A percentile compares a stretch with the other conserved stretches of the same genome.
These are phyloP conservation scores for Sideroxylon spinosum DNA, from an alignment of 179 eudicot species.

Conservation along the genomic window DNA sequence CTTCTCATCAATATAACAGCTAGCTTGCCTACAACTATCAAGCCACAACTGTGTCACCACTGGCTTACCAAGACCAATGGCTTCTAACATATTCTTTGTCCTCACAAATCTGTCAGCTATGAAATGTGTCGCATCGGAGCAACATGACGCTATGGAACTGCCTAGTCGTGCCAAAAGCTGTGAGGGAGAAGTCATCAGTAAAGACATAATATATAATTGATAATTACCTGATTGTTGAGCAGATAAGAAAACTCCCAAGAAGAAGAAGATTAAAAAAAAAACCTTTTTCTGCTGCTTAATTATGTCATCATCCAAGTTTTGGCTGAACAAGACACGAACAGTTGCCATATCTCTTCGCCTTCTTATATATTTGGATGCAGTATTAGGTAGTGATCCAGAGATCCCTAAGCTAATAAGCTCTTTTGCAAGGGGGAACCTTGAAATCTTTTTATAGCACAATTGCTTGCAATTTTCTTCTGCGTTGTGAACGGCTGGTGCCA, in stretches of 20 bases:
- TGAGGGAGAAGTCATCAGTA: constrained; percentile 12
- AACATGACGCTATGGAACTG: constrained; percentile 43
- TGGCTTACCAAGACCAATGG: constrained; percentile 69
- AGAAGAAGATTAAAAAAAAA: not conserved
- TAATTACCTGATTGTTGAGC: not conserved
- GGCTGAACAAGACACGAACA: constrained; percentile 63
- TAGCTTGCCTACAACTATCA: constrained; percentile 70
- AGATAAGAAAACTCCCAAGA: not conserved
- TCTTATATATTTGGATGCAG: constrained; percentile 47
- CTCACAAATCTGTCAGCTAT: constrained; percentile 69
- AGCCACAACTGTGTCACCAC: constrained; percentile 80
- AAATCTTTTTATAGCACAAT: constrained; percentile 23
- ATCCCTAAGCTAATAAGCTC: constrained; percentile 48
- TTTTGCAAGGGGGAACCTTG: constrained; percentile 30
- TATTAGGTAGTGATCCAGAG: constrained; percentile 26
- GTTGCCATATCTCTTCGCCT: constrained; percentile 44
- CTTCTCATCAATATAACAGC: constrained; percentile 66
- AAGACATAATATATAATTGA: not conserved
- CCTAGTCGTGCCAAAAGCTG: constrained; percentile 57
- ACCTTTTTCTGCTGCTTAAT: constrained; percentile 66
- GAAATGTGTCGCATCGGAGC: constrained; percentile 67
- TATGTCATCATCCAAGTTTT: constrained; percentile 50
- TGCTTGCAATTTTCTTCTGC: constrained; percentile 33
- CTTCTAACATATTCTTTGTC: constrained; percentile 79
- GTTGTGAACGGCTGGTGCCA: constrained; percentile 31